Percentiles rank a stretch among this genome's conserved stretches.
These are phyloP conservation scores for Daldinia grandis DNA, from an alignment of 495 filamentous ascomycete genomes.

Conservation along the genomic window DNA sequence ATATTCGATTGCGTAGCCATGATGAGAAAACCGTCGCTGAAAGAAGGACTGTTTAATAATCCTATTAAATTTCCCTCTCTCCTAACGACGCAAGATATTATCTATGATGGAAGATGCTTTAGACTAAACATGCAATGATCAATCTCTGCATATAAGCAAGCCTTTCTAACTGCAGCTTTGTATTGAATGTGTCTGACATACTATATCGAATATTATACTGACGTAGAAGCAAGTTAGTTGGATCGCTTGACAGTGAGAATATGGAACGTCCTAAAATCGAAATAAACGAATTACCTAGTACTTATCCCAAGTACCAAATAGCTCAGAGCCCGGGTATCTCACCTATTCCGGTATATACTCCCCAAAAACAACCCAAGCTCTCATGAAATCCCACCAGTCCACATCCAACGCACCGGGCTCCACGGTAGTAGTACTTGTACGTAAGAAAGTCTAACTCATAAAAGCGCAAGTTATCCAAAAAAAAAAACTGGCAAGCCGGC, in stretches of 20 bases:
- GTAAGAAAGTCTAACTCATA: neutral
- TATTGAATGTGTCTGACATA: neutral
- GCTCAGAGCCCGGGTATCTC: neutral
- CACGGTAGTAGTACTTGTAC: neutral
- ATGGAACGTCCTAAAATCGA: neutral
- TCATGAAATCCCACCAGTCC: neutral
- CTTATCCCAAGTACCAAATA: neutral
- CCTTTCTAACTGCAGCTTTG: neutral
- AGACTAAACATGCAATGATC: neutral
- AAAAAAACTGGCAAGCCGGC: neutral
- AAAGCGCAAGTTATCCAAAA: neutral
- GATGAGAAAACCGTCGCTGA: neutral
- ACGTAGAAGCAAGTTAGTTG: neutral
- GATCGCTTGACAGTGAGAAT: neutral
- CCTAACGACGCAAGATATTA: neutral
- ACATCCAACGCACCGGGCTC: neutral
- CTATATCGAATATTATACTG: neutral
- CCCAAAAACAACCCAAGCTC: neutral
- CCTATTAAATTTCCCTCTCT: neutral
- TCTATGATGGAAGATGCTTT: neutral
- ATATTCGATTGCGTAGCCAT: constrained; percentile 38
- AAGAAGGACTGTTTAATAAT: neutral
- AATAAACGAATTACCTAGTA: neutral
- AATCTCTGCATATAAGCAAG: neutral
- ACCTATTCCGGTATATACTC: neutral